Evolutionary conservation across 2,329 filamentous ascomycete species (phyloP), one percentile per base, ranked within the genome.

Genomic region (Aspergillus arachidicola): DNA sequence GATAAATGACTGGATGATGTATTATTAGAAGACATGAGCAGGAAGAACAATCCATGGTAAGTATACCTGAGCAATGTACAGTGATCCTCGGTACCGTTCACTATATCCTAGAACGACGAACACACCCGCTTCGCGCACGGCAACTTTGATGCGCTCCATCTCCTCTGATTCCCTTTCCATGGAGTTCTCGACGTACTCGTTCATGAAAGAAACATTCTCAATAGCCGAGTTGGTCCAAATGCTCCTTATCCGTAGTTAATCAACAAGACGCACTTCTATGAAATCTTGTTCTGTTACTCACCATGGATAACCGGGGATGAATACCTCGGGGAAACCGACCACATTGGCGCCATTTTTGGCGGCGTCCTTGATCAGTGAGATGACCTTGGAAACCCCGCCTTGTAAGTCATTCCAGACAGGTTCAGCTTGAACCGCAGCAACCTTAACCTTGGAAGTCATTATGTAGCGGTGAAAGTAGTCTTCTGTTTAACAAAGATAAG

Each of bases 321-420:
- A 84, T 34, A 80, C 77, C 71, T 85, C 82, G 0, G 82, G 80
- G 60, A 85, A 84, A 0, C 79, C 80, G 2, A 88, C 69, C 2
- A 88, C 75, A 59, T 86, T 80, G 7, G 84, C 83, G 4, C 82
- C 84, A 56, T 82, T 80, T 16, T 73, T 65, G 1, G 82, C 82
- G 1, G 86, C 86, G 67, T 85, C 81, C 59, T 80, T 74, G 67
- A 89, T 86, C 59, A 87, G 77, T 2, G 73, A 72, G 67, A 84
- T 83, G 10, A 85, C 86, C 71, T 88, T 88, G 2, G 80, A 71
- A 1, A 88, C 81, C 14, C 56, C 60, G 11, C 50, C 63, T n/a
- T 63, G 41, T 10, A 67, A 38, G 28, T 65, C 60, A 34, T 45
- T 21, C 36, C 85, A 88, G 2, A 79, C 80, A 0, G 86, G 85